phyloP scores from a whole-genome alignment of 2,329 filamentous ascomycete genomes.

The Monilinia aucupariae region DNA sequence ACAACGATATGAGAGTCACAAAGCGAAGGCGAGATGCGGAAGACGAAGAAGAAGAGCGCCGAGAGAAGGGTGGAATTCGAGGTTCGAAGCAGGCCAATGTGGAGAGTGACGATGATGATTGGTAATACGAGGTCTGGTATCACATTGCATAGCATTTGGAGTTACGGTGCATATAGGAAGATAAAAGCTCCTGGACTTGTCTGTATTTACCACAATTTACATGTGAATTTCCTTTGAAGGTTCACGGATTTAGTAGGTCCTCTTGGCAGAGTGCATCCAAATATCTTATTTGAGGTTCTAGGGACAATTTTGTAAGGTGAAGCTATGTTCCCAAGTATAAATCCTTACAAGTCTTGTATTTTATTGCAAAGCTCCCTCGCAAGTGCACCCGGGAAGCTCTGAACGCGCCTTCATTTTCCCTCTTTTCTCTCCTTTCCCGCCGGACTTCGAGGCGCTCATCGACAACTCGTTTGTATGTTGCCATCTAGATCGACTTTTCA shows the following conservation, averaged over 20 bases:
- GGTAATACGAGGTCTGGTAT: conserved; percentile 4
- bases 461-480: too few species aligned
- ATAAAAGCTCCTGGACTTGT: neutral
- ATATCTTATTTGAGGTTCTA: neutral
- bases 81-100: conserved; percentile 24
- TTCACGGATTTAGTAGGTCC: neutral
- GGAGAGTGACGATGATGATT: conserved; percentile 39
- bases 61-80: conserved; percentile 32
- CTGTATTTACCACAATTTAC: neutral
- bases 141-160: conserved; percentile 16
- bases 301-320: neutral
- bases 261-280: neutral
- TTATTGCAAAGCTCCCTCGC: neutral
- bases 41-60: conserved; percentile 32
- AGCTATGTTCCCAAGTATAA: neutral
- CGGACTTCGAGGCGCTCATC: too few species aligned
- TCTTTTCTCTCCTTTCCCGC: neutral
- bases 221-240: neutral
- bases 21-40: conserved; percentile 33
- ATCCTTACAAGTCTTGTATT: neutral
- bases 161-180: conserved; percentile 10
- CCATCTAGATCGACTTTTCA: too few species aligned
- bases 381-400: neutral
- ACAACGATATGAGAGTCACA: conserved; percentile 69
- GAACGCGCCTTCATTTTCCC: neutral